Conservation (phyloP, 108 stramenopile species). For the Discostella stelligeroides region DNA sequence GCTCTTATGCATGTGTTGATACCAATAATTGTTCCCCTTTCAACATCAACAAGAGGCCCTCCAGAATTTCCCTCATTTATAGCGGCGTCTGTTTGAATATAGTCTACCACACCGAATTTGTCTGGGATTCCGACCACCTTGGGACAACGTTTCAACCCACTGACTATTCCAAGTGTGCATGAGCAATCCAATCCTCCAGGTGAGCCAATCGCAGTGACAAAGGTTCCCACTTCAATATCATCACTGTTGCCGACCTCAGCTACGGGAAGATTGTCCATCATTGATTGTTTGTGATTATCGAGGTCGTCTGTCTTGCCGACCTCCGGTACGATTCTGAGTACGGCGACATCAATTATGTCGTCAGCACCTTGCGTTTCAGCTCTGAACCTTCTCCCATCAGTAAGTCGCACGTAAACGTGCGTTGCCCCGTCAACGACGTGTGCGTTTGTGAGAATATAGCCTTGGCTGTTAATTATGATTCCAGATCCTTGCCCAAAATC, state of each 20-base stretch:
- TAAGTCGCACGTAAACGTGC: slow-evolving; percentile 78
- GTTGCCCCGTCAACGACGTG: slow-evolving; percentile 88
- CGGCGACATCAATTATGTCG: slow-evolving; percentile 92
- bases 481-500: slow-evolving; percentile 90
- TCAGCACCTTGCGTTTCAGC: slow-evolving; percentile 79
- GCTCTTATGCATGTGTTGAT: slow-evolving; percentile 91
- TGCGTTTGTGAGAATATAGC: slow-evolving; percentile 89
- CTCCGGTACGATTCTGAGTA: slow-evolving; percentile 73
- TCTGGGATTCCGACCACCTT: slow-evolving; percentile 85
- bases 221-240: slow-evolving; percentile 73
- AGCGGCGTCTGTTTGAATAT: slow-evolving; percentile 89
- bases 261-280: slow-evolving; percentile 55
- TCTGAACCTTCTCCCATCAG: slow-evolving; percentile 79
- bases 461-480: slow-evolving; percentile 75
- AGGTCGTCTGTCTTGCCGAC: slow-evolving; percentile 18
- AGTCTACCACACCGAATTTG: slow-evolving; percentile 77
- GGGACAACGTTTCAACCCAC: slow-evolving; percentile 76
- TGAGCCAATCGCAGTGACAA: slow-evolving; percentile 72
- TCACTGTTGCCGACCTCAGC: slow-evolving; percentile 84
- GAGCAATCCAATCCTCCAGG: slow-evolving; percentile 92
- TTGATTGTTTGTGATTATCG: slow-evolving; percentile 4
- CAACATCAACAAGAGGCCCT: slow-evolving; percentile 89
- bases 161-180: slow-evolving; percentile 89
- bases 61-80: slow-evolving; percentile 82
- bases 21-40: slow-evolving; percentile 81